Evolutionary conservation across 1,284 basidiomycete species (phyloP), one percentile per base, ranked within the genome.

Genomic region (Ceratobasidium sp.): DNA sequence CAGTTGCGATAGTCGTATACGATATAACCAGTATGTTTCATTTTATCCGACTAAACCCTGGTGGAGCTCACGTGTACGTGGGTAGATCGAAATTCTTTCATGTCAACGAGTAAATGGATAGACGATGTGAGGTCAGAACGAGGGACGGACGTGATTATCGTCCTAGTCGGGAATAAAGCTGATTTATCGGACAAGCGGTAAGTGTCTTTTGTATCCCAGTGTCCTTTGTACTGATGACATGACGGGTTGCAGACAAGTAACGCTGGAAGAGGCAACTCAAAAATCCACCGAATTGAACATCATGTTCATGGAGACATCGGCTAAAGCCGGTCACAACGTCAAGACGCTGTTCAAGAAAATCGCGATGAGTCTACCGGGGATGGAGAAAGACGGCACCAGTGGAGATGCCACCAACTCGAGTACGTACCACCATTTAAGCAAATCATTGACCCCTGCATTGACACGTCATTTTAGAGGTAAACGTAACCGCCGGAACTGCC

Each of bases 301-400:
- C 83, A 96, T 99, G 94, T 98, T 98, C 84, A 98, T 99, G 92
- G 98, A 99, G 87, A 99, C 98, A 3, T 98, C 96, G 49, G 98
- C 98, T 49, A 99, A 99, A 85, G 98, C 98, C 2, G 98, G 98
- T 1, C 97, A 99, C 86, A 99, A 99, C 82, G 98, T 99, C 81
- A 99, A 99, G 89, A 95, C 95, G 81, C 87, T 99, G 80, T 99
- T 99, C 90, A 96, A 98, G 88, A 99, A 99, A 90, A 99, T 99
- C 82, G 98, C 98, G 0, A 94, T 98, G 92, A 97, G 97, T 2
- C 86, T 99, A 77, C 98, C 98, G 7, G 98, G 98, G 12, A 97
- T 97, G 91, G 95, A 97, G 84, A 94, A 93, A 83, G 95, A 95
- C 46, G 85, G 81, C 51, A 91, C 92, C 79, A 87, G 85, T 6